Evolutionary conservation across 2,329 filamentous ascomycete species (phyloP), one percentile per base, ranked within the genome.

Genomic region (Fusarium virguliforme): DNA sequence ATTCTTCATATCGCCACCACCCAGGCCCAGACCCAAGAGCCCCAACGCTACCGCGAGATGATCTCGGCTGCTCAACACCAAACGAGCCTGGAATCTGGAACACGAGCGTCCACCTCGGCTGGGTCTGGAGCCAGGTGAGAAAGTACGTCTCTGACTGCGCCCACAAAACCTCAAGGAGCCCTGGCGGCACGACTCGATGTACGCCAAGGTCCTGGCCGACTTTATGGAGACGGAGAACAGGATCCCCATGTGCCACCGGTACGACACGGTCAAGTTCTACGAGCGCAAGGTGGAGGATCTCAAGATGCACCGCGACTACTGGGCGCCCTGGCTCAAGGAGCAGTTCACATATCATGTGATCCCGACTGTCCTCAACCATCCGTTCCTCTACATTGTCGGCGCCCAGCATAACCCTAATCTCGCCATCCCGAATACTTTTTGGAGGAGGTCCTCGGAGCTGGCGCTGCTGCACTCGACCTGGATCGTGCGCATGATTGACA

Each of bases 301-400:
- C 10, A 79, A 79, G 62, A 67, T 78, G 10, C 83, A 85, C 58
- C 79, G 82, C 3, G 81, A 83, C 59, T 87, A 87, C 72, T 87
- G 85, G 84, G 81, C 81, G 0, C 83, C 85, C 0, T 87, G 85
- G 85, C 73, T 87, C 18, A 86, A 85, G 71, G 79, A 86, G 56
- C 85, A 87, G 68, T 86, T 87, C 69, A 86, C 83, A 1, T 87
- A 87, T 73, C 85, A 87, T 56, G 81, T 81, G 12, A 86, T 87
- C 53, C 80, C 82, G 10, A 85, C 84, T 0, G 83, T 87, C 3
- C 74, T 87, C 37, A 87, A 87, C 69, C 85, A 87, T 61, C 85
- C 85, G 0, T 87, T 87, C 65, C 79, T 87, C 8, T 87, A 87
- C 72, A 86, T 86, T 13, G 80, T 86, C 12, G 84, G 84, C 3